phyloP scores from a whole-genome alignment of 352 stramenopile genomes.

The Phytophthora pseudosyringae region DNA sequence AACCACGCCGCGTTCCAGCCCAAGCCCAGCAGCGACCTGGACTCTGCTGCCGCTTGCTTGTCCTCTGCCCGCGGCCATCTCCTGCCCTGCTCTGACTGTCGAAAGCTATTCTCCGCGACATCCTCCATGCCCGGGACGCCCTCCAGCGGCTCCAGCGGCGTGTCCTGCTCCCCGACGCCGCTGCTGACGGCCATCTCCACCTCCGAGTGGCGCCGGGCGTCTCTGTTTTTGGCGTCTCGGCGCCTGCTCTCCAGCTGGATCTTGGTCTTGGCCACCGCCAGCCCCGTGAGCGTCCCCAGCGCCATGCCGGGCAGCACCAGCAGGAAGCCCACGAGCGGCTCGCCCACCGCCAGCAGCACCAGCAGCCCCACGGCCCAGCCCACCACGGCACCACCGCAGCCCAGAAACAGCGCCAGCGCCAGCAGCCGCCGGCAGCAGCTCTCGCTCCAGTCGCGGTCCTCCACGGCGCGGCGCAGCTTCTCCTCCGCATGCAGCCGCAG shows the following conservation, averaged over 20 bases:
- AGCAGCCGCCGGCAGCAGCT: conserved; percentile 55
- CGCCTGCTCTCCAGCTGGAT: conserved; percentile 60
- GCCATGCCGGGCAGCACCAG: conserved; percentile 72
- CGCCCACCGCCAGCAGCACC: conserved; percentile 51
- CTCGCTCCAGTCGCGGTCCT: conserved; percentile 61
- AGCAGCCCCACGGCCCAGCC: conserved; percentile 61
- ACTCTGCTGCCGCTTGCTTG: conserved; percentile 7
- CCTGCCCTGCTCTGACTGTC: conserved; percentile 13
- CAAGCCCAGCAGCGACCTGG: conserved; percentile 36
- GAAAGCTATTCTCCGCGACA: conserved; percentile 21
- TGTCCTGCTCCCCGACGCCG: conserved; percentile 34
- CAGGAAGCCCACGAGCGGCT: conserved; percentile 72
- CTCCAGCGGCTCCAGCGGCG: conserved; percentile 46
- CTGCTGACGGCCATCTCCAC: conserved; percentile 62
- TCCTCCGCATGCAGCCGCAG: conserved; percentile 71
- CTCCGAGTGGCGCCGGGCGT: conserved; percentile 48
- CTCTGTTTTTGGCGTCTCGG: conserved; percentile 44
- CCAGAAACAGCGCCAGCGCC: conserved; percentile 59
- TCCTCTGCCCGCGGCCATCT: conserved; percentile 7
- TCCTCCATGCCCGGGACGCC: conserved; percentile 35
- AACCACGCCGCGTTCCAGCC: conserved; percentile 51
- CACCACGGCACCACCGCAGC: conserved; percentile 52
- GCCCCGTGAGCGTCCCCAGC: conserved; percentile 45
- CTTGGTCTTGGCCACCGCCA: conserved; percentile 68
- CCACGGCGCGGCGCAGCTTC: conserved; percentile 48